Conservation (phyloP, 2,329 filamentous ascomycete species). For the Cephalotrichum gorgonifer region DNA sequence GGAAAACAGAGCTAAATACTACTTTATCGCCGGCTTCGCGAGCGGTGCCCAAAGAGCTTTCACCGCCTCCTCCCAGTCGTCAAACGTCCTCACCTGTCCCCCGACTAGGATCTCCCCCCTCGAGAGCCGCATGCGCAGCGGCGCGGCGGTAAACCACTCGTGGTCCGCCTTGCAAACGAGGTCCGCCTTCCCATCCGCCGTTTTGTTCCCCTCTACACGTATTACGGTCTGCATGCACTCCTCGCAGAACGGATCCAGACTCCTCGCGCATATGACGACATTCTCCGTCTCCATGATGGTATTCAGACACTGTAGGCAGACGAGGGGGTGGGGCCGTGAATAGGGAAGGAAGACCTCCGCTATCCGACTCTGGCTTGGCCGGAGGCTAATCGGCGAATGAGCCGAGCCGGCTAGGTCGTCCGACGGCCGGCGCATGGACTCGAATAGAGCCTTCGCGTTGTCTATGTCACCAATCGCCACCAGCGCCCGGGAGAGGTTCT, state of each 20-base stretch:
- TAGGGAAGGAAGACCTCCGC: slow-evolving; percentile 25
- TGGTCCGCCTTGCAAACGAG: slow-evolving; percentile 25
- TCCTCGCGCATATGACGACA: slow-evolving; percentile 24
- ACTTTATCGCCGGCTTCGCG: too few relatives aligned
- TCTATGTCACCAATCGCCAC: slow-evolving; percentile 24
- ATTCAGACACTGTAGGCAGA: slow-evolving; percentile 27
- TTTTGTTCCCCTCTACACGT: slow-evolving; percentile 18
- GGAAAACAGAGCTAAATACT: background rate
- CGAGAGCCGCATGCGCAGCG: slow-evolving; percentile 21
- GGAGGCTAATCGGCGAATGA: slow-evolving; percentile 15
- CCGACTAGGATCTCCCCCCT: slow-evolving; percentile 26
- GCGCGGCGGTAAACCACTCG: slow-evolving; percentile 26
- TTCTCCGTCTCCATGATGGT: slow-evolving; percentile 19
- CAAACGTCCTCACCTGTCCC: slow-evolving; percentile 19
- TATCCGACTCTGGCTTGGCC: slow-evolving; percentile 10
- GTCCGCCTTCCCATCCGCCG: slow-evolving; percentile 16
- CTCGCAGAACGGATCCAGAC: slow-evolving; percentile 27
- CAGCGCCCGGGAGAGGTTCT: slow-evolving; percentile 27
- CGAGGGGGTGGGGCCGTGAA: slow-evolving; percentile 20
- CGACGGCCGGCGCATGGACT: slow-evolving; percentile 23
- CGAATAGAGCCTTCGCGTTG: slow-evolving; percentile 24
- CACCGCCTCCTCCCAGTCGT: slow-evolving; percentile 24
- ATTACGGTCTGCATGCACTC: slow-evolving; percentile 17
- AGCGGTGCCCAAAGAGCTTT: slow-evolving; percentile 7
- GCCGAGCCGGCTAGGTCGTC: slow-evolving; percentile 19